Percentiles rank a stretch among this genome's conserved stretches.
Evolutionary conservation across 2,329 filamentous ascomycete genomes (phyloP).

Genomic region (Pseudogymnoascus sp.): DNA sequence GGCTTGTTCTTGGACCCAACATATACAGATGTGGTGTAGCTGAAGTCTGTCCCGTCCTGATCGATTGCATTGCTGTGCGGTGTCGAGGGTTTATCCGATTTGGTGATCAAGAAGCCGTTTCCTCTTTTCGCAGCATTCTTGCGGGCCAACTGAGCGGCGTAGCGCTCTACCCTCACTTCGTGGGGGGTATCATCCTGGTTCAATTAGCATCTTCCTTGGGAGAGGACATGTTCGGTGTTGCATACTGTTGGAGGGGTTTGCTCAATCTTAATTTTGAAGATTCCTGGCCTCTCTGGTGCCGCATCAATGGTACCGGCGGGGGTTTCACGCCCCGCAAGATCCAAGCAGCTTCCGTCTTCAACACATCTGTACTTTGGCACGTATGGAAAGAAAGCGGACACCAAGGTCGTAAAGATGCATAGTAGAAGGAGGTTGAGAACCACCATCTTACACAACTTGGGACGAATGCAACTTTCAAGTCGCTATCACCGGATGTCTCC

Average conservation of each 20-base stretch:
- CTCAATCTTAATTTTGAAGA: conserved; percentile 12
- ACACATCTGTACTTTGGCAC: conserved; percentile 22
- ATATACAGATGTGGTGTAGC: conserved; percentile 53
- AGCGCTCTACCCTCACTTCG: conserved; percentile 17
- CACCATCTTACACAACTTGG: conserved; percentile 18
- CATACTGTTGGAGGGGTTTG: conserved; percentile 9
- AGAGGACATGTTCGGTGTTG: not conserved
- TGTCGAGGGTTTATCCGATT: conserved; percentile 33
- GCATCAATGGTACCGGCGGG: conserved; percentile 8
- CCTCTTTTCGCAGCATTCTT: conserved; percentile 18
- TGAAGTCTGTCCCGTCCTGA: conserved; percentile 60
- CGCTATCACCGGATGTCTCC: conserved; percentile 1
- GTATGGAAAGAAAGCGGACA: conserved; percentile 23
- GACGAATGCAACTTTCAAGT: not conserved
- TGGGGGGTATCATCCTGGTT: conserved; percentile 10
- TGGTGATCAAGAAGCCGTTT: conserved; percentile 21
- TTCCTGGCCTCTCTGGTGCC: conserved; percentile 10
- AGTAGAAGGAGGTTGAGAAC: conserved; percentile 13
- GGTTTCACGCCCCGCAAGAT: not conserved
- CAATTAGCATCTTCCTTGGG: not conserved
- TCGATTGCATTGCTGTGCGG: conserved; percentile 48
- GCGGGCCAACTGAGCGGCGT: conserved; percentile 19
- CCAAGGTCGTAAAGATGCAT: conserved; percentile 15
- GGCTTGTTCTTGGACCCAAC: conserved; percentile 49
- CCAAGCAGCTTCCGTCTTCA: conserved; percentile 15